Base-by-base conservation (phyloP, 2,329 filamentous ascomycete species). In the Colletotrichum lupini region DNA sequence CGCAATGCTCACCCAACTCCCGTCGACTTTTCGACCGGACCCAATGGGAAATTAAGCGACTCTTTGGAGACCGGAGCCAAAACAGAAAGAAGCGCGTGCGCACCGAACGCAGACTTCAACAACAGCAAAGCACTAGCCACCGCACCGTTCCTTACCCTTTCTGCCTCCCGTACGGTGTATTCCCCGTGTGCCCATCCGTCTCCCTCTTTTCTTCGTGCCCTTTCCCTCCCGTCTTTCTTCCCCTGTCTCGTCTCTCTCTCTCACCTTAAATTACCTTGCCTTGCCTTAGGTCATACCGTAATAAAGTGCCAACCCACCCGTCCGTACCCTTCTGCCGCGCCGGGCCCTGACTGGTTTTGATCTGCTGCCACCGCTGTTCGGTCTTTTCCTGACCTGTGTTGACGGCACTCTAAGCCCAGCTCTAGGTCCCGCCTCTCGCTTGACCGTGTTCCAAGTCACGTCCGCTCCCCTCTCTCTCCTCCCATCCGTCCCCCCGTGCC, bases 41-140 rank as follows among this genome's bases (percentile, higher is more conserved):
- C 66, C 26, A 72, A 59, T 53, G 65, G 53, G 66, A 69, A 59
- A 69, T 61, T 65, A 57, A 53, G 55, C 56, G 42, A 69, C 49
- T 59, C 14, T 59, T 42, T 53, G 53, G 49, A 58, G 53, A 55
- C 55, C 55, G 53, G 60, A 56, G 56, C 60, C 60, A 73, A 73
- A 73, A 73, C 70, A 69, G 57, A 59, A 66, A 24, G 62, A 26
- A 67, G 55, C 63, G 42, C 58, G 67, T 69, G 67, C 67, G 52
- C 67, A 64, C 32, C n/a, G 65, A 68, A 64, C 59, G 14, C 52
- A 70, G 53, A 46, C 37, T 28, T 30, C 32, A 30, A 2, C 49
- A 22, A 32, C 28, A 57, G 63, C 52, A 55, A 42, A 49, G 56
- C 68, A 61, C 68, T 71, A 71, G 62, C 62, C 62, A 67, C 68